Base-by-base conservation (phyloP, 768 basidiomycete genomes). In the Mycena chlorophos region DNA sequence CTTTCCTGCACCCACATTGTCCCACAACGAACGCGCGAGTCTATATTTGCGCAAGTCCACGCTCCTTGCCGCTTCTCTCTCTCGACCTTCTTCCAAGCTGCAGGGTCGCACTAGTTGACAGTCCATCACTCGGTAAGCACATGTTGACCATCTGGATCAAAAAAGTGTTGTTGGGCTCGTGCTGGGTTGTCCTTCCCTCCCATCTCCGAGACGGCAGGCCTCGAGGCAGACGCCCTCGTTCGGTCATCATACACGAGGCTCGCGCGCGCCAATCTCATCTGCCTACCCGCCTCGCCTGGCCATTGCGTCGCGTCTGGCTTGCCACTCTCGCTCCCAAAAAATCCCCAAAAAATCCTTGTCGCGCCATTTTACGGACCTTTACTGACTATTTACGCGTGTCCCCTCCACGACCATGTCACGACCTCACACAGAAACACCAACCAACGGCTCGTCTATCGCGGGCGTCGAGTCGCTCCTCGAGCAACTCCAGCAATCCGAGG, bases 191-290 rank as follows among this genome's bases (percentile, higher is more conserved):
- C 55, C 56, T 55, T 52, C 52, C 60, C 46, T 64, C 58, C 61
- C 54, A 67, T 67, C 62, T 61, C 65, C 64, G 65, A 71, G 73
- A 66, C 77, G 75, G 69, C 68, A 74, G 71, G 62, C 73, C 79
- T 80, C 79, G 79, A 80, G 78, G 78, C 73, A 63, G 68, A 63
- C 60, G 67, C 68, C 68, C n/a, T n/a, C n/a, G n/a, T n/a, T n/a
- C n/a, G n/a, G 68, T 68, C 66, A 65, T 65, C 63, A 63, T 64
- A 71, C 78, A 80, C 79, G 78, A 80, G 78, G 78, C 76, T 63
- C 65, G 60, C 71, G 69, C 69, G 65, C 60, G 54, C 64, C 56
- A 56, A 29, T 58, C 53, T 56, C 57, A 60, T 60, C 64, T 55
- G 57, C 55, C 59, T 54, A 56, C 55, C 51, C 40, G 40, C 37